These are phyloP conservation scores for Botryotinia calthae DNA, from an alignment of 2,329 filamentous ascomycete genomes.

Conservation along the genomic window DNA sequence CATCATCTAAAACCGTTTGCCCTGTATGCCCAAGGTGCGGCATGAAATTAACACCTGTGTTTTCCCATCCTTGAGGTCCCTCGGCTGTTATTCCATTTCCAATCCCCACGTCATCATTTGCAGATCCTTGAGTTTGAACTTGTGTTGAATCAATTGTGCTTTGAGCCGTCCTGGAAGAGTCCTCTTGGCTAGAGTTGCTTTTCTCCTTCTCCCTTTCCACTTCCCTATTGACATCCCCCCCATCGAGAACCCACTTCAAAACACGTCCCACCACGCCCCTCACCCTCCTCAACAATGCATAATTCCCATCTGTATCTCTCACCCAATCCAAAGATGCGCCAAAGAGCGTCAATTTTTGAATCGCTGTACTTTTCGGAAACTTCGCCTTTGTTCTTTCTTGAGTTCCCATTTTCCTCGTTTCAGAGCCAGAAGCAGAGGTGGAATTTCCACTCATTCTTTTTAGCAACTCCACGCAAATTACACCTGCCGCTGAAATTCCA, in stretches of 20 bases:
- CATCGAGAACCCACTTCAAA: conserved; percentile 6
- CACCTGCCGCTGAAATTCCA: conserved; percentile 34
- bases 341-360: conserved; percentile 37
- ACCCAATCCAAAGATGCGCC: conserved; percentile 38
- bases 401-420: not conserved
- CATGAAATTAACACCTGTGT: not conserved
- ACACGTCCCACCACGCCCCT: not conserved
- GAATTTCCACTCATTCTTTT: conserved; percentile 24
- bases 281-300: conserved; percentile 24
- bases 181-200: not conserved
- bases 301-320: conserved; percentile 36
- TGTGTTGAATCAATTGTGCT: not conserved
- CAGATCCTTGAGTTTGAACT: not conserved
- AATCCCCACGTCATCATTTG: not conserved
- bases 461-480: conserved; percentile 36
- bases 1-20: not conserved
- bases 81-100: not conserved
- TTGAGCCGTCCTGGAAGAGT: not conserved
- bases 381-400: not conserved
- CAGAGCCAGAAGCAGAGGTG: not conserved
- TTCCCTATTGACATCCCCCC: not conserved
- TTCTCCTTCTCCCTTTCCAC: not conserved
- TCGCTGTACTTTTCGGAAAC: conserved; percentile 34
- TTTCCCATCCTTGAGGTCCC: not conserved
- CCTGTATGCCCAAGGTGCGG: not conserved